A percentile compares a stretch with the other conserved stretches of the same genome.
These are phyloP conservation scores for Fraxinus dipetala DNA, from an alignment of 305 asterid genomes.

Conservation along the genomic window DNA sequence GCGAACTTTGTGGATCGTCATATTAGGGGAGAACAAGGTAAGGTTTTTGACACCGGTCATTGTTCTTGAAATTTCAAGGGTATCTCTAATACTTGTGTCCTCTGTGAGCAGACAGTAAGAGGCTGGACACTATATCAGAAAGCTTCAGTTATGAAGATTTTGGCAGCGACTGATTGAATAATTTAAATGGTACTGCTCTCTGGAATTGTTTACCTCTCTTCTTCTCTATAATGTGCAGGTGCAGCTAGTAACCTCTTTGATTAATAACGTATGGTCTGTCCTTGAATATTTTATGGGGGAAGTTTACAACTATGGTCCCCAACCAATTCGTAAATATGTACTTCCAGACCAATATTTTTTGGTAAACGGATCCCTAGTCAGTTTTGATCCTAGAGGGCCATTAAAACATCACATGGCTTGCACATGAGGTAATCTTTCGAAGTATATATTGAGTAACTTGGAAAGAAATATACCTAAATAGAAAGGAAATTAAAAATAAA, in stretches of 20 bases:
- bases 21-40: constrained; percentile 55
- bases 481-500: neutral
- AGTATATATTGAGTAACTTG: neutral
- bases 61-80: constrained; percentile 1
- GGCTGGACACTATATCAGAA: constrained; percentile 48
- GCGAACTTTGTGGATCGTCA: constrained; percentile 49
- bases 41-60: constrained; percentile 2
- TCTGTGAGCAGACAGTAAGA: constrained; percentile 39
- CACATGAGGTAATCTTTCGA: neutral
- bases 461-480: neutral
- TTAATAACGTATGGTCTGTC: neutral
- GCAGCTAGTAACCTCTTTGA: neutral
- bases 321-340: neutral
- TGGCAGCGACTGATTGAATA: constrained; percentile 35
- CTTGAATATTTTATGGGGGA: neutral
- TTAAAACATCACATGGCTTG: neutral
- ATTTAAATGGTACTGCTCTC: constrained; percentile 21
- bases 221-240: neutral
- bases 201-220: neutral
- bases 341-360: neutral
- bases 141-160: constrained; percentile 48
- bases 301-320: neutral
- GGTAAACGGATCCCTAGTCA: neutral
- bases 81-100: neutral
- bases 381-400: neutral